Evolutionary conservation across 257 asterid genomes (phyloP).

Genomic region (Lycium barbarum): DNA sequence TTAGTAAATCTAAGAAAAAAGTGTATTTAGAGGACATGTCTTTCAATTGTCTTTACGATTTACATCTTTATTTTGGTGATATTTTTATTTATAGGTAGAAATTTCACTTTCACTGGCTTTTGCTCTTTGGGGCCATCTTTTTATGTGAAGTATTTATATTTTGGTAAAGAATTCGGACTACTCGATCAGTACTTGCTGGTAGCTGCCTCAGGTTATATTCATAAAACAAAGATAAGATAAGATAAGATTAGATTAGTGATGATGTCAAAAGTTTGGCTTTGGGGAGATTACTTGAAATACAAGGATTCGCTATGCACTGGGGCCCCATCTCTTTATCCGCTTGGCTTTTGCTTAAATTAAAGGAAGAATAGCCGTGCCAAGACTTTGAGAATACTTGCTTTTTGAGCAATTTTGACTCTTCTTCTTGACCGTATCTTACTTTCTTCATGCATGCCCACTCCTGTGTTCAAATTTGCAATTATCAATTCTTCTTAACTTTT

Average conservation of each 20-base stretch:
- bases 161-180: background rate
- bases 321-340: conserved; percentile 35
- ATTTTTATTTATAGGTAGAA: too few relatives aligned
- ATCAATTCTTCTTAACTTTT: conserved; percentile 8
- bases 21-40: background rate
- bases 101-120: too few relatives aligned
- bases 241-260: conserved; percentile 1
- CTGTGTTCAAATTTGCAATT: conserved; percentile 48
- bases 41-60: background rate
- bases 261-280: conserved; percentile 35
- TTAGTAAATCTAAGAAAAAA: background rate
- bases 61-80: background rate
- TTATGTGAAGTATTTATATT: background rate
- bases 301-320: conserved; percentile 45
- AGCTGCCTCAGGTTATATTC: background rate
- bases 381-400: background rate
- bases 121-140: background rate
- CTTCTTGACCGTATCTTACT: background rate
- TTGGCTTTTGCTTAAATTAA: conserved; percentile 12
- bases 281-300: conserved; percentile 55
- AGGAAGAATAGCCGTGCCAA: too few relatives aligned
- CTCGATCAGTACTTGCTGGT: background rate
- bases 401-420: conserved; percentile 1
- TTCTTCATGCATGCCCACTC: background rate
- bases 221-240: background rate